phyloP scores from a whole-genome alignment of 2,329 filamentous ascomycete species.

The Dactylonectria macrodidyma region DNA sequence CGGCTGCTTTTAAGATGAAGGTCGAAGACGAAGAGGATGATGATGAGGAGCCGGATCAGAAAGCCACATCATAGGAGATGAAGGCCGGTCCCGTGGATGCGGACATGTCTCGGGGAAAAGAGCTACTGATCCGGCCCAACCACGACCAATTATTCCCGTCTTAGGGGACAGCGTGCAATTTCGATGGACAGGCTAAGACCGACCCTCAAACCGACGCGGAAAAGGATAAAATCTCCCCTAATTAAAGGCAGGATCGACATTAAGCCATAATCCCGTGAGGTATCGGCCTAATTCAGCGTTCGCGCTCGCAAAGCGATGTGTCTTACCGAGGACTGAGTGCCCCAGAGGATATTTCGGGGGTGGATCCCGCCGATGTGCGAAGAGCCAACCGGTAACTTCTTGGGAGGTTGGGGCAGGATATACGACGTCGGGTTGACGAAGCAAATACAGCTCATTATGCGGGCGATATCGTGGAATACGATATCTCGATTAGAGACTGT shows the following conservation, averaged over 20 bases:
- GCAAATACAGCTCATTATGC: conserved; percentile 8
- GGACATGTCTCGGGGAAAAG: conserved; percentile 3
- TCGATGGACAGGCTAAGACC: conserved; percentile 11
- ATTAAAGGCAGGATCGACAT: neutral
- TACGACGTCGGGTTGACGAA: conserved; percentile 12
- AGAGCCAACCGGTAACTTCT: conserved; percentile 12
- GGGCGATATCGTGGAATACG: conserved; percentile 1
- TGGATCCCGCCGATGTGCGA: neutral
- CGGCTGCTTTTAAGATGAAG: conserved; percentile 63
- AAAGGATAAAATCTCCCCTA: neutral
- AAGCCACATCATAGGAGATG: conserved; percentile 53
- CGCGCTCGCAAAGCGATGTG: conserved; percentile 5
- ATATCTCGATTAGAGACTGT: conserved; percentile 13
- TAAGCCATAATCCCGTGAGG: neutral
- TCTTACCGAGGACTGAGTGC: neutral
- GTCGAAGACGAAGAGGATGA: conserved; percentile 58
- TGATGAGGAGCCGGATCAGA: conserved; percentile 51
- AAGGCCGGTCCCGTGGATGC: conserved; percentile 19
- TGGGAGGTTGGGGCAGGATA: neutral
- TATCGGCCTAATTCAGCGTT: neutral
- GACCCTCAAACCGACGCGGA: neutral
- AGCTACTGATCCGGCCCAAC: neutral
- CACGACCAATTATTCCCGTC: neutral
- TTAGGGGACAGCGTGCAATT: neutral
- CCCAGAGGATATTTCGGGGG: neutral